A percentile compares a stretch with the other conserved stretches of the same genome.
phyloP scores from a whole-genome alignment of 192 early-diverging fungal genomes.

The Coemansia erecta region DNA sequence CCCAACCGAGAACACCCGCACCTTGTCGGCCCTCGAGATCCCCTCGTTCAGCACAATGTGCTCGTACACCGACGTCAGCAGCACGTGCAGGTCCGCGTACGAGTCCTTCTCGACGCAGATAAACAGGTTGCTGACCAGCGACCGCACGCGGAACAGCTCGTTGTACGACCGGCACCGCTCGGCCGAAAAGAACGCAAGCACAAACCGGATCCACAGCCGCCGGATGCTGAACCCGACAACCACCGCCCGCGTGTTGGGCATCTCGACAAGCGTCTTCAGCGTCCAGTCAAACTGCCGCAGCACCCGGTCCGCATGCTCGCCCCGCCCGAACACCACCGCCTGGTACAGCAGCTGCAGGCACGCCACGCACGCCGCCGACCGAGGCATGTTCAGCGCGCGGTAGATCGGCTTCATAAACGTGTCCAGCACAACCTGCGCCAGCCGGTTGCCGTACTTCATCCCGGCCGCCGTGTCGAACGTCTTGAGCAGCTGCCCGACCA shows the following conservation, averaged over 20 bases:
- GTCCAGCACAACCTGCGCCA: conserved; percentile 29
- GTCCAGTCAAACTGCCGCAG: conserved; percentile 46
- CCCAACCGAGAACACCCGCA: conserved; percentile 27
- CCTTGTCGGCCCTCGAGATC: conserved; percentile 26
- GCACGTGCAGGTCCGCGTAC: conserved; percentile 35
- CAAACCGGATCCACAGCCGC: conserved; percentile 47
- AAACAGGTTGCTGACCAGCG: conserved; percentile 28
- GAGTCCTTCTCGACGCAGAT: conserved; percentile 34
- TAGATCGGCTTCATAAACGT: conserved; percentile 28
- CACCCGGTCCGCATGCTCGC: conserved; percentile 38
- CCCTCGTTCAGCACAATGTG: conserved; percentile 29
- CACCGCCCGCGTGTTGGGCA: conserved; percentile 21
- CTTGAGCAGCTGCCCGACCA: conserved; percentile 21
- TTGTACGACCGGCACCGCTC: conserved; percentile 22
- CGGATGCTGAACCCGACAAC: conserved; percentile 40
- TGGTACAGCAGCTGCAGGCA: conserved; percentile 36
- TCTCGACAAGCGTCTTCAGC: conserved; percentile 12
- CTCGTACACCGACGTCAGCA: conserved; percentile 22
- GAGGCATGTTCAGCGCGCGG: conserved; percentile 30
- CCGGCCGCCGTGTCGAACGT: conserved; percentile 23
- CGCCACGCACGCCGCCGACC: conserved; percentile 35
- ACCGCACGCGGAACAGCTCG: conserved; percentile 29
- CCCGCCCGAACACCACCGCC: conserved; percentile 27
- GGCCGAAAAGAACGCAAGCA: conserved; percentile 41
- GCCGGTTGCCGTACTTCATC: conserved; percentile 17